phyloP scores from a whole-genome alignment of 1,284 basidiomycete species.

The Puccinia coronata region DNA sequence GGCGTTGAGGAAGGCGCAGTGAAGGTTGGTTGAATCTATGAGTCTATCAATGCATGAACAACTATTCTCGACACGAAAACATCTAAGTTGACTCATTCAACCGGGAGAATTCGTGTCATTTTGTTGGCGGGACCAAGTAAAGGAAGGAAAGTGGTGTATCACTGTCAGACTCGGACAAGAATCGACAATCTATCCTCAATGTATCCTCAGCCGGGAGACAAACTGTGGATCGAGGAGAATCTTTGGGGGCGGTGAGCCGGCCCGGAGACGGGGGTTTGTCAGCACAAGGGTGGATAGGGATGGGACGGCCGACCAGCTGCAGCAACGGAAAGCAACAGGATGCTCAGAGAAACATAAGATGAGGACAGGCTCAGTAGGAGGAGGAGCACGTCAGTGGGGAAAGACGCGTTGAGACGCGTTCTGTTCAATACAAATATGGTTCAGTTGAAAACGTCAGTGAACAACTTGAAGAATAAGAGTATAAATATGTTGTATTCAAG shows the following conservation, averaged over 20 bases:
- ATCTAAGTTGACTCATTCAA: background rate
- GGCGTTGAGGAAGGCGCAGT: background rate
- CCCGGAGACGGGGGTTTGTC: background rate
- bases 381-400: no score
- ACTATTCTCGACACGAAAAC: background rate
- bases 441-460: no score
- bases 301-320: background rate
- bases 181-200: background rate
- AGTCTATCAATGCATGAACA: constrained; percentile 3
- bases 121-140: background rate
- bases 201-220: background rate
- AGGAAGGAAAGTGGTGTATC: background rate
- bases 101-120: background rate
- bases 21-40: background rate
- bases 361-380: no score
- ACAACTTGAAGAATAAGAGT: no score
- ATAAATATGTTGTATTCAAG: background rate
- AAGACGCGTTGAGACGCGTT: constrained; percentile 3
- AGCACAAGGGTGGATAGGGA: no score
- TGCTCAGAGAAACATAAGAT: no score
- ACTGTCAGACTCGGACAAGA: no score
- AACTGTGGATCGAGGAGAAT: background rate
- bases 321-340: background rate
- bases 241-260: background rate
- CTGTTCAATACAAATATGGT: background rate